A percentile compares a stretch with the other conserved stretches of the same genome.
phyloP scores from a whole-genome alignment of 2,329 filamentous ascomycete species.

The Cytospora chrysosperma region DNA sequence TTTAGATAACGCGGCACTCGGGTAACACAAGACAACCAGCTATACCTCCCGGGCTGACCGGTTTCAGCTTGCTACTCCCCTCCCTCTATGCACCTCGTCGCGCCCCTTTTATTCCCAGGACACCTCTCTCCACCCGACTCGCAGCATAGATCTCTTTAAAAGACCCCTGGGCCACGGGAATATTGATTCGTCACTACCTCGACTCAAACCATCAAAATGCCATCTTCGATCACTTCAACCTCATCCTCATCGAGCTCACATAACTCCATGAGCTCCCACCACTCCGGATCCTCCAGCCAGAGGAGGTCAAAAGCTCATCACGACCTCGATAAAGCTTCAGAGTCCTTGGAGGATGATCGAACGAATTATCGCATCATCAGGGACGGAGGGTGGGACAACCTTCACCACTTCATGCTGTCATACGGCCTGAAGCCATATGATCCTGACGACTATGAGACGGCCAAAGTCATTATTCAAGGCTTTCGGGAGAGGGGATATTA shows the following conservation, averaged over 20 bases:
- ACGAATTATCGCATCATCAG: constrained; percentile 25
- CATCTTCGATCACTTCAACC: constrained; percentile 20
- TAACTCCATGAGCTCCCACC: constrained; percentile 12
- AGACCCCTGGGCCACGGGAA: constrained; percentile 3
- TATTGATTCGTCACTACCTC: not conserved
- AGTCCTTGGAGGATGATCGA: constrained; percentile 21
- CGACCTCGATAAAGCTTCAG: constrained; percentile 23
- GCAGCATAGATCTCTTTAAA: not conserved
- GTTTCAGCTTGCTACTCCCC: constrained; percentile 20
- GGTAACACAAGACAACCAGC: constrained; percentile 11
- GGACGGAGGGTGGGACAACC: constrained; percentile 23
- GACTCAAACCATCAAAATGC: constrained; percentile 4
- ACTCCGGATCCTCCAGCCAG: constrained; percentile 15
- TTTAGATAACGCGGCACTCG: constrained; percentile 15
- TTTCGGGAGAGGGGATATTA: constrained; percentile 24
- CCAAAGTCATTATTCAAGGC: constrained; percentile 25
- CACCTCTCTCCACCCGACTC: constrained; percentile 13
- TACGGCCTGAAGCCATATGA: constrained; percentile 25
- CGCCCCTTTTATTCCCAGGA: constrained; percentile 8
- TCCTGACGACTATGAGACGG: constrained; percentile 23
- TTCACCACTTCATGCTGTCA: constrained; percentile 25
- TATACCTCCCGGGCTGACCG: constrained; percentile 16
- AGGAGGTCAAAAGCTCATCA: constrained; percentile 23
- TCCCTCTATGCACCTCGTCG: constrained; percentile 21
- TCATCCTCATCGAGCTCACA: constrained; percentile 19